Conservation (phyloP, 805 yeast genomes). For the Saturnispora zaruensis region DNA sequence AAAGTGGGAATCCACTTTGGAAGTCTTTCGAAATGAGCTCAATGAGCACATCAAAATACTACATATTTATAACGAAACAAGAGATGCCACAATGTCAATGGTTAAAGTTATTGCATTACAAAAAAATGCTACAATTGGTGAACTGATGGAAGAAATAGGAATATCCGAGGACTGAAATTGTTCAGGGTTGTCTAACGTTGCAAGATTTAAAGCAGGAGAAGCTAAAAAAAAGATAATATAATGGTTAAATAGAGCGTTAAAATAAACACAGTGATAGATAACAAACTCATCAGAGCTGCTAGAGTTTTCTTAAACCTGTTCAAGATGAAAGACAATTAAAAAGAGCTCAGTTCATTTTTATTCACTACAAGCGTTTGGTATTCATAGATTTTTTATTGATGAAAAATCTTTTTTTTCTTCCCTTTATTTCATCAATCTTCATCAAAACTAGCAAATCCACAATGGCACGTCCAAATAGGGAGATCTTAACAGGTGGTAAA, state of each 20-base stretch:
- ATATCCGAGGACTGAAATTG: conserved; percentile 16
- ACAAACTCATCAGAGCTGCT: too few relatives aligned
- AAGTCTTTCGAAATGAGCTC: conserved; percentile 31
- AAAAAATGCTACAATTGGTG: conserved; percentile 36
- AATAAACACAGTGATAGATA: too few relatives aligned
- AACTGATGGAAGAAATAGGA: conserved; percentile 47
- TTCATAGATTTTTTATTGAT: not conserved
- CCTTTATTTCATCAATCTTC: not conserved
- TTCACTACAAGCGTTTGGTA: not conserved
- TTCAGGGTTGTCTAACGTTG: not conserved
- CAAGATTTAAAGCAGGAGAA: too few relatives aligned
- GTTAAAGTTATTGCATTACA: conserved; percentile 56
- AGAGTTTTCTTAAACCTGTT: too few relatives aligned
- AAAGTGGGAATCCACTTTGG: not conserved
- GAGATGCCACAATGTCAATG: conserved; percentile 51
- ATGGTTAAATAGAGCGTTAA: too few relatives aligned
- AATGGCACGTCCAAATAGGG: conserved; percentile 52
- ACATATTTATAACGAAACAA: conserved; percentile 53
- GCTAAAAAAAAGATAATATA: not conserved
- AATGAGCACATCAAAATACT: conserved; percentile 43
- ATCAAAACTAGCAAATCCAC: not conserved
- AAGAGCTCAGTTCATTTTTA: not conserved
- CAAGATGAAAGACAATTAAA: too few relatives aligned
- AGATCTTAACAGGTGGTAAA: conserved; percentile 81
- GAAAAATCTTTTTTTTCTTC: conserved; percentile 6